A percentile compares a stretch with the other conserved stretches of the same genome.
These are phyloP conservation scores for Senna siamea DNA, from an alignment of 306 rosid species.

Conservation along the genomic window DNA sequence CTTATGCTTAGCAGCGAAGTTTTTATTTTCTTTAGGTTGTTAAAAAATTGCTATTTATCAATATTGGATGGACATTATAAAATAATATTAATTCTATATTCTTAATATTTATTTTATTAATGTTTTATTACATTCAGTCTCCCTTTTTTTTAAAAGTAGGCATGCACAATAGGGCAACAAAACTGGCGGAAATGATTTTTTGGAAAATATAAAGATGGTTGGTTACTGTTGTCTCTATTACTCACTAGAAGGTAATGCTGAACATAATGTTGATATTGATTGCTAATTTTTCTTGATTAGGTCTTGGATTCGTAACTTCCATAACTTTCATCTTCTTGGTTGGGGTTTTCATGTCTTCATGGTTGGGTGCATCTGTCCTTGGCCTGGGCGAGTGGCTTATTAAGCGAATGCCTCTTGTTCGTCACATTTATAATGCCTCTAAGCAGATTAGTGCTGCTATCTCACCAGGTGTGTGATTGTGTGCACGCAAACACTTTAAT, in stretches of 20 bases:
- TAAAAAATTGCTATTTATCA: not conserved
- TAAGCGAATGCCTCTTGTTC: conserved; percentile 91
- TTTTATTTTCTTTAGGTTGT: not conserved
- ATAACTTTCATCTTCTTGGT: conserved; percentile 84
- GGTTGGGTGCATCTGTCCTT: conserved; percentile 94
- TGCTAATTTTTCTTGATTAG: conserved; percentile 46
- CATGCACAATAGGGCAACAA: not conserved
- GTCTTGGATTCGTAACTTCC: conserved; percentile 92
- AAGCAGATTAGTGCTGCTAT: conserved; percentile 94
- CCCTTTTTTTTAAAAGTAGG: not conserved
- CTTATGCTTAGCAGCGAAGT: not conserved
- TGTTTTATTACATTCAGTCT: not conserved
- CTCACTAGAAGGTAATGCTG: not conserved
- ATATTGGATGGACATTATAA: not conserved
- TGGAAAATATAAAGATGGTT: not conserved
- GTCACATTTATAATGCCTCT: conserved; percentile 89
- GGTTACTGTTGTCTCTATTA: not conserved
- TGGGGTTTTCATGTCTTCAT: conserved; percentile 95
- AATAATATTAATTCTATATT: conserved; percentile 14
- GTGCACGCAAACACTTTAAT: conserved; percentile 18
- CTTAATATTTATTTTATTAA: not conserved
- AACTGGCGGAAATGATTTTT: conserved; percentile 28
- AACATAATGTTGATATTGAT: not conserved
- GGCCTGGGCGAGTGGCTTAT: conserved; percentile 95
- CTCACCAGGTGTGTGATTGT: conserved; percentile 85